Percentiles rank a stretch among this genome's conserved stretches.
Evolutionary conservation across 371 early-diverging fungal species (phyloP).

Genomic region (Lichtheimia hyalospora): DNA sequence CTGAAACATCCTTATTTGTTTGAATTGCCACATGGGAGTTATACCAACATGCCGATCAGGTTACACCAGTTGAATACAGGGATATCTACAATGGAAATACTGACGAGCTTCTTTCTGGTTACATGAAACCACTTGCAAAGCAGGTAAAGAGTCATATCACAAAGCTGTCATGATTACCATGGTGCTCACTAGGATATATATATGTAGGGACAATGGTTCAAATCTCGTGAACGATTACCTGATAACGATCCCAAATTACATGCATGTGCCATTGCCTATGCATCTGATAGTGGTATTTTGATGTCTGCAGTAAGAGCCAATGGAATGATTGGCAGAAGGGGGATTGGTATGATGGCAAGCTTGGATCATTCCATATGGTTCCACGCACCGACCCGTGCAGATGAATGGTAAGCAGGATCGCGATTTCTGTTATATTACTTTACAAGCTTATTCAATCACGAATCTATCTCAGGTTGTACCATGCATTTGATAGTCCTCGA

Average conservation of each 20-base stretch:
- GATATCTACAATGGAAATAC: slow-evolving; percentile 15
- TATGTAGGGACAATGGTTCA: slow-evolving; percentile 69
- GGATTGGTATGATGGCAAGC: slow-evolving; percentile 74
- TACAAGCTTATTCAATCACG: background rate
- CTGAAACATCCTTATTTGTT: background rate
- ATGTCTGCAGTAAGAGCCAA: slow-evolving; percentile 62
- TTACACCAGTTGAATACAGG: slow-evolving; percentile 35
- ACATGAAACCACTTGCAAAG: slow-evolving; percentile 1
- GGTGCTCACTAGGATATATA: too few relatives aligned
- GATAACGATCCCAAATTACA: slow-evolving; percentile 63
- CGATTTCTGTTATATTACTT: background rate
- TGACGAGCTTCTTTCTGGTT: slow-evolving; percentile 10
- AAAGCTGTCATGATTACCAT: too few relatives aligned
- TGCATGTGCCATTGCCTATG: slow-evolving; percentile 58
- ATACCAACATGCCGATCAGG: slow-evolving; percentile 2
- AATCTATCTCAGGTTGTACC: slow-evolving; percentile 54
- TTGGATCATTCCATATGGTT: slow-evolving; percentile 93
- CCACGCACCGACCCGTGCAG: slow-evolving; percentile 84
- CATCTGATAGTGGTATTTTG: slow-evolving; percentile 63
- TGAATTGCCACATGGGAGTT: background rate
- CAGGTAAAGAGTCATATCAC: background rate
- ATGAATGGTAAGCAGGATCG: slow-evolving; percentile 67
- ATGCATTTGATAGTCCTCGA: slow-evolving; percentile 77
- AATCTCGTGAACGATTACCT: slow-evolving; percentile 59
- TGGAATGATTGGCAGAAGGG: slow-evolving; percentile 42